These are phyloP conservation scores for Pezicula carpinea DNA, from an alignment of 2,329 filamentous ascomycete genomes.

Conservation along the genomic window DNA sequence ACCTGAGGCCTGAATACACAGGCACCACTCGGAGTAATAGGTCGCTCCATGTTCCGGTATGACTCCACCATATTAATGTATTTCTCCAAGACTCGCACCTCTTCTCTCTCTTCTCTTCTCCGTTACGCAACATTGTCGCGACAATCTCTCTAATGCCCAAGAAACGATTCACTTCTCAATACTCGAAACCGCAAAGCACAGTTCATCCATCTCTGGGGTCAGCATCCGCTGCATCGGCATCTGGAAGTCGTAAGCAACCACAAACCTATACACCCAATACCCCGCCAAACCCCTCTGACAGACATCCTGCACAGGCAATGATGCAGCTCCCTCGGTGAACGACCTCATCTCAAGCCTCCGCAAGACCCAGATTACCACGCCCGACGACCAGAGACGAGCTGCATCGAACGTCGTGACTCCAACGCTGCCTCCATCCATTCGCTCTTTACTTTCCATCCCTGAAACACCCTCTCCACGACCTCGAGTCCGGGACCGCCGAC, in stretches of 20 bases:
- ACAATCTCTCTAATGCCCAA: constrained; percentile 48
- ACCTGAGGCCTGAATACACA: too few relatives aligned
- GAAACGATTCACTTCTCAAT: constrained; percentile 52
- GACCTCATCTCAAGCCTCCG: constrained; percentile 55
- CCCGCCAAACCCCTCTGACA: not conserved
- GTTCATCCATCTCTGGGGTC: constrained; percentile 44
- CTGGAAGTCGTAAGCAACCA: constrained; percentile 15
- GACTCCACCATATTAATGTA: too few relatives aligned
- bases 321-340: constrained; percentile 46
- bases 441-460: constrained; percentile 54
- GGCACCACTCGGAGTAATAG: too few relatives aligned
- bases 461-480: constrained; percentile 49
- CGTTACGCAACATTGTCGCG: not conserved
- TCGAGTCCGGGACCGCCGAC: constrained; percentile 31
- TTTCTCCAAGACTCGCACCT: not conserved
- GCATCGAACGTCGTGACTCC: constrained; percentile 29
- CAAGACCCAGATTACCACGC: constrained; percentile 34
- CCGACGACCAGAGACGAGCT: constrained; percentile 27
- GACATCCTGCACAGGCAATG: constrained; percentile 13
- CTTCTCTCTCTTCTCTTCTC: too few relatives aligned
- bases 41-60: too few relatives aligned
- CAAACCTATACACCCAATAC: constrained; percentile 6
- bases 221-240: constrained; percentile 29
- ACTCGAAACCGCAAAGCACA: constrained; percentile 55
- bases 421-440: constrained; percentile 55